These are phyloP conservation scores for Blastobotrys indianensis DNA, from an alignment of 1,139 yeast species.

Conservation along the genomic window DNA sequence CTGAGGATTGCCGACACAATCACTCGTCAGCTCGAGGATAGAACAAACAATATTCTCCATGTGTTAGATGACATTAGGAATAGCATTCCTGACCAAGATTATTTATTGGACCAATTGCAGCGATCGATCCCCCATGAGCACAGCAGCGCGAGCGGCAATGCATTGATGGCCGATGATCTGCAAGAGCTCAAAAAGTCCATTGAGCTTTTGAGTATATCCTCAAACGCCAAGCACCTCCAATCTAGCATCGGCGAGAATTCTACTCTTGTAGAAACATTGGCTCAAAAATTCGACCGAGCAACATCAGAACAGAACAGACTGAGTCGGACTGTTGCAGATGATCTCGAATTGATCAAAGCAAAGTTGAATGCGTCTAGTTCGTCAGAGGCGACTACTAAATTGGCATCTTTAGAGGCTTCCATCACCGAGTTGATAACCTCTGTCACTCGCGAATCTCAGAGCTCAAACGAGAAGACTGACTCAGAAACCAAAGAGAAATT, in stretches of 20 bases:
- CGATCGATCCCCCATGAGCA: conserved; percentile 7
- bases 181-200: not conserved
- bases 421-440: not conserved
- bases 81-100: conserved; percentile 5
- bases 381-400: not conserved
- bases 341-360: conserved; percentile 4
- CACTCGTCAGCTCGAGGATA: conserved; percentile 4
- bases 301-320: conserved; percentile 5
- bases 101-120: conserved; percentile 4
- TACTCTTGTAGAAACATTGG: conserved; percentile 5
- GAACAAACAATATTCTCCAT: conserved; percentile 4
- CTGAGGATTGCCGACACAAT: not conserved
- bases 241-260: conserved; percentile 4
- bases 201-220: not conserved
- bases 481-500: not conserved
- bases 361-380: not conserved
- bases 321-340: conserved; percentile 2
- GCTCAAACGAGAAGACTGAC: not conserved
- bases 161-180: conserved; percentile 3
- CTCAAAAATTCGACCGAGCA: conserved; percentile 6
- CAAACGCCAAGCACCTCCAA: not conserved
- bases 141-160: not conserved
- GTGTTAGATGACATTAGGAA: conserved; percentile 5
- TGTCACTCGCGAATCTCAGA: not conserved
- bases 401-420: not conserved